Conservation (phyloP, 805 yeast species). For the Yarrowia hollandica region DNA sequence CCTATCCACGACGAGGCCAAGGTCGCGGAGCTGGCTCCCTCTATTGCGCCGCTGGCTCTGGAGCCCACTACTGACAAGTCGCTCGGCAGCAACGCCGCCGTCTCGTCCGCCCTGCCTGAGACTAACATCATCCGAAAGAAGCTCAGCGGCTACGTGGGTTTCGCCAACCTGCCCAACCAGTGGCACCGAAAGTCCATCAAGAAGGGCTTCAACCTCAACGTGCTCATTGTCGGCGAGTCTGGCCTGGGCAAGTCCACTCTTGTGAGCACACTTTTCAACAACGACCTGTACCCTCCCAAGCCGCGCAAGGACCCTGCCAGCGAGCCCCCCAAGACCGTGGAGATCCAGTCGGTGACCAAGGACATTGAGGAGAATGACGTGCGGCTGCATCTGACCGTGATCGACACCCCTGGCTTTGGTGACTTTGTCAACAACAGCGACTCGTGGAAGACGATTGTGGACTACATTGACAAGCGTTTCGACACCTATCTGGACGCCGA, state of each 20-base stretch:
- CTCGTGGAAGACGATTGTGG: constrained; percentile 87
- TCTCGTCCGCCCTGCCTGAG: constrained; percentile 31
- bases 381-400: constrained; percentile 74
- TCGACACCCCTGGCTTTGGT: constrained; percentile 94
- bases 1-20: constrained; percentile 25
- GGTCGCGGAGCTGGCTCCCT: constrained; percentile 29
- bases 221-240: constrained; percentile 79
- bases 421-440: constrained; percentile 78
- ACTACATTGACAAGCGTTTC: constrained; percentile 81
- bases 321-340: constrained; percentile 50
- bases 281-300: constrained; percentile 53
- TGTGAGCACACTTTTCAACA: constrained; percentile 83
- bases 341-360: constrained; percentile 60
- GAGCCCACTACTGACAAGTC: constrained; percentile 31
- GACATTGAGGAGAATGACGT: constrained; percentile 94
- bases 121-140: constrained; percentile 49
- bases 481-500: constrained; percentile 89
- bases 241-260: constrained; percentile 94
- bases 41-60: constrained; percentile 25
- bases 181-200: constrained; percentile 95
- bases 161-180: constrained; percentile 96
- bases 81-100: constrained; percentile 26
- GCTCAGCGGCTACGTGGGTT: constrained; percentile 90
- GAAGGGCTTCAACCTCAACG: constrained; percentile 84
- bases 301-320: constrained; percentile 46